These are phyloP conservation scores for Tetradesmus lagerheimii DNA, from an alignment of 139 green algal genomes.

Conservation along the genomic window DNA sequence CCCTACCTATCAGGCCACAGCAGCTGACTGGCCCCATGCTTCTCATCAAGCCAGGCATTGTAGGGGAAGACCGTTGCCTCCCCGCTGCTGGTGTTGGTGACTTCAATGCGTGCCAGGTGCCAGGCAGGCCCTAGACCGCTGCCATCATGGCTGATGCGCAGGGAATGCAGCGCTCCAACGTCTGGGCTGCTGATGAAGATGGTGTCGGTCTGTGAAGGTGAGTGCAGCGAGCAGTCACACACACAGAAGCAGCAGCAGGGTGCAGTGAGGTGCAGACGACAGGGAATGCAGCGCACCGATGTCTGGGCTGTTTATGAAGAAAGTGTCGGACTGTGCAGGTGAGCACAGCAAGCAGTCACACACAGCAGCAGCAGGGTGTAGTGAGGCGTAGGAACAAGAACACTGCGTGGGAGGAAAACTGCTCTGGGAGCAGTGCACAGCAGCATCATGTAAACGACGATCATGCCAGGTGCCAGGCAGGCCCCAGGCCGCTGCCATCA, in stretches of 20 bases:
- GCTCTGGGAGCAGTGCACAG: too few relatives aligned
- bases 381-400: too few relatives aligned
- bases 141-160: slow-evolving; percentile 64
- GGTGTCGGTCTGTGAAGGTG: slow-evolving; percentile 56
- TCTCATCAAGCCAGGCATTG: slow-evolving; percentile 43
- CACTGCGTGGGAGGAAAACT: too few relatives aligned
- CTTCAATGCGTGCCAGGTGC: slow-evolving; percentile 45
- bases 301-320: too few relatives aligned
- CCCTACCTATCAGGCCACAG: slow-evolving; percentile 23
- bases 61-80: slow-evolving; percentile 28
- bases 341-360: too few relatives aligned
- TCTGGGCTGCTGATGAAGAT: slow-evolving; percentile 68
- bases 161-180: slow-evolving; percentile 56
- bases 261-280: too few relatives aligned
- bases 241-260: slow-evolving; percentile 2
- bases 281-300: too few relatives aligned
- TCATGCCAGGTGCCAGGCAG: slow-evolving; percentile 54
- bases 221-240: too few relatives aligned
- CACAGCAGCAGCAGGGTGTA: too few relatives aligned
- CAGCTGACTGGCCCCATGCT: slow-evolving; percentile 7
- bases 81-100: slow-evolving; percentile 31
- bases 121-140: slow-evolving; percentile 58
- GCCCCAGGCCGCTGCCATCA: slow-evolving; percentile 60
- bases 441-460: too few relatives aligned
- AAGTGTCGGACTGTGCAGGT: too few relatives aligned